Evolutionary conservation across 805 yeast genomes (phyloP).

Genomic region (Yamadazyma paraphyllophila): DNA sequence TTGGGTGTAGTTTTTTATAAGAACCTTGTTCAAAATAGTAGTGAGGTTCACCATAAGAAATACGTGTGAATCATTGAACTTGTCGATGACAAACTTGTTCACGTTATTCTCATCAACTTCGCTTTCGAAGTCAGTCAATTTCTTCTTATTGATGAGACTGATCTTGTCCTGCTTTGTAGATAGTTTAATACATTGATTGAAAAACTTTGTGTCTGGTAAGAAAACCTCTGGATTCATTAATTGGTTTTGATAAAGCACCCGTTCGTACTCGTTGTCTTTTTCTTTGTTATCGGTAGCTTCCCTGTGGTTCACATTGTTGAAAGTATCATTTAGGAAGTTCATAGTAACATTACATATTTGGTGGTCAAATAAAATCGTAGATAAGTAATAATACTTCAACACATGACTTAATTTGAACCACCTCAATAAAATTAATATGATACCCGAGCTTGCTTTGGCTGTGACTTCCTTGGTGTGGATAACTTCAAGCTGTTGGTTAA

Average conservation of each 20-base stretch:
- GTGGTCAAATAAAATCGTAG: constrained; percentile 72
- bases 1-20: constrained; percentile 65
- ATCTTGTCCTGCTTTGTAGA: not conserved
- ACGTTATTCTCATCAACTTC: constrained; percentile 23
- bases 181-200: constrained; percentile 31
- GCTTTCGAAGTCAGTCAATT: constrained; percentile 27
- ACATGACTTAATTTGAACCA: constrained; percentile 84
- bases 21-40: constrained; percentile 52
- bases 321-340: constrained; percentile 33
- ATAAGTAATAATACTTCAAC: constrained; percentile 72
- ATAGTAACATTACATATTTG: constrained; percentile 43
- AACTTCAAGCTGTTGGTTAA: constrained; percentile 50
- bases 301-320: constrained; percentile 36
- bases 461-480: constrained; percentile 60
- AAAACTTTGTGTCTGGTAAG: constrained; percentile 34
- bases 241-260: constrained; percentile 35
- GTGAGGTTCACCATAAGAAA: constrained; percentile 51
- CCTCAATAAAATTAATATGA: constrained; percentile 51
- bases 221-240: constrained; percentile 37
- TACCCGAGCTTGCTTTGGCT: constrained; percentile 56
- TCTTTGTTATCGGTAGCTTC: constrained; percentile 13
- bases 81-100: constrained; percentile 20
- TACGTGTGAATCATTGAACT: constrained; percentile 44
- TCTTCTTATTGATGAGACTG: constrained; percentile 29
- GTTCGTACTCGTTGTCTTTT: constrained; percentile 27